phyloP scores from a whole-genome alignment of 208 protist species.

The Histomonas meleagridis region DNA sequence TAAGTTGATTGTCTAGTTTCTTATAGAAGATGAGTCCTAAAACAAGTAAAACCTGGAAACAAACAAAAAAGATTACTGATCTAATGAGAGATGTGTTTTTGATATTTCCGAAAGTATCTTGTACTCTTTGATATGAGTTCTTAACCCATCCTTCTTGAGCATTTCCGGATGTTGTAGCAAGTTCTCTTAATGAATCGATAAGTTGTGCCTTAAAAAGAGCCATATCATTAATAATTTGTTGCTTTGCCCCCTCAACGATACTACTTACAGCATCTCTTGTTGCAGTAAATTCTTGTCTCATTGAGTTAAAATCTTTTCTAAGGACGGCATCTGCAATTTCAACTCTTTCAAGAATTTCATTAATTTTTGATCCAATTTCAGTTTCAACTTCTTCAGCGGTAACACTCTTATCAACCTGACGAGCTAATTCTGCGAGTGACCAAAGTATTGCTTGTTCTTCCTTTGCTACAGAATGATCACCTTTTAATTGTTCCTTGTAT shows the following conservation, averaged over 20 bases:
- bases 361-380: background rate
- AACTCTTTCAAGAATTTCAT: conserved; percentile 10
- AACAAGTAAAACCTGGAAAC: conserved; percentile 1
- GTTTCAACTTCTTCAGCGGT: conserved; percentile 16
- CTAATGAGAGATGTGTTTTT: background rate
- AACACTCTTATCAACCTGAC: conserved; percentile 4
- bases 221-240: conserved; percentile 22
- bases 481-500: background rate
- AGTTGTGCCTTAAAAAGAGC: background rate
- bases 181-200: background rate
- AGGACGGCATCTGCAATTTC: background rate
- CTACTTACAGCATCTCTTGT: background rate
- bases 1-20: conserved; percentile 10
- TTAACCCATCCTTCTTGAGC: background rate
- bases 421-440: background rate
- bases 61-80: conserved; percentile 22
- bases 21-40: background rate
- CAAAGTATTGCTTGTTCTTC: conserved; percentile 29
- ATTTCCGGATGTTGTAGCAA: background rate
- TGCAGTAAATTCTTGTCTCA: background rate
- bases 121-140: background rate
- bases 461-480: background rate
- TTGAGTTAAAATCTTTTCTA: background rate
- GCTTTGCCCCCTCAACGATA: background rate
- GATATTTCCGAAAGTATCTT: background rate